Percentiles rank a stretch among this genome's conserved stretches.
phyloP scores from a whole-genome alignment of 106 monocot species.

The Acanthochlamys bracteata region DNA sequence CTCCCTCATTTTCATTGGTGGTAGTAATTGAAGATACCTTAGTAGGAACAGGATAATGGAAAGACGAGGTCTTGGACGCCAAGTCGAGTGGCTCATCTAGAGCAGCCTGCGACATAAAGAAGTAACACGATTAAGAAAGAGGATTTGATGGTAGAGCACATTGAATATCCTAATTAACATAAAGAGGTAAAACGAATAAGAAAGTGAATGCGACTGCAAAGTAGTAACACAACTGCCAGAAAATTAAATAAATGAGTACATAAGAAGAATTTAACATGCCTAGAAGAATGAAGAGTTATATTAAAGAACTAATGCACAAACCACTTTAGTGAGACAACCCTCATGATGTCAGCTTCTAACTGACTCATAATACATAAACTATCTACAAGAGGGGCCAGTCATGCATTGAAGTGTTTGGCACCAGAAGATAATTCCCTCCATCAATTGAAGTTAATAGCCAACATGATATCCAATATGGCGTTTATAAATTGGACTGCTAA shows the following conservation, averaged over 20 bases:
- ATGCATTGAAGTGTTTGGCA: too few relatives aligned
- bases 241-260: background rate
- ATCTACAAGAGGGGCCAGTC: too few relatives aligned
- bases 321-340: background rate
- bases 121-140: conserved; percentile 1
- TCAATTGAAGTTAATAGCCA: too few relatives aligned
- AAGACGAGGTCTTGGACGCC: conserved; percentile 24
- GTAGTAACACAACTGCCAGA: too few relatives aligned
- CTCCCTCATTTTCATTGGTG: conserved; percentile 99
- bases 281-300: background rate
- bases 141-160: background rate
- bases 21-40: conserved; percentile 98
- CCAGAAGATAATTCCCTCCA: too few relatives aligned
- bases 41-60: conserved; percentile 29
- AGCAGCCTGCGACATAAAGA: conserved; percentile 30
- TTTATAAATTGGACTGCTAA: too few relatives aligned
- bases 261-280: background rate
- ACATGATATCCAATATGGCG: too few relatives aligned
- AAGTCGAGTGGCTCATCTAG: conserved; percentile 30
- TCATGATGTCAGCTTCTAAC: background rate
- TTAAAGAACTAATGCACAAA: background rate
- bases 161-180: background rate
- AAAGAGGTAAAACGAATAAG: background rate
- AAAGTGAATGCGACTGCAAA: background rate
- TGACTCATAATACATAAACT: too few relatives aligned